Evolutionary conservation across 2,329 filamentous ascomycete species (phyloP), one percentile per base, ranked within the genome.

Genomic region (Alternaria consortialis): DNA sequence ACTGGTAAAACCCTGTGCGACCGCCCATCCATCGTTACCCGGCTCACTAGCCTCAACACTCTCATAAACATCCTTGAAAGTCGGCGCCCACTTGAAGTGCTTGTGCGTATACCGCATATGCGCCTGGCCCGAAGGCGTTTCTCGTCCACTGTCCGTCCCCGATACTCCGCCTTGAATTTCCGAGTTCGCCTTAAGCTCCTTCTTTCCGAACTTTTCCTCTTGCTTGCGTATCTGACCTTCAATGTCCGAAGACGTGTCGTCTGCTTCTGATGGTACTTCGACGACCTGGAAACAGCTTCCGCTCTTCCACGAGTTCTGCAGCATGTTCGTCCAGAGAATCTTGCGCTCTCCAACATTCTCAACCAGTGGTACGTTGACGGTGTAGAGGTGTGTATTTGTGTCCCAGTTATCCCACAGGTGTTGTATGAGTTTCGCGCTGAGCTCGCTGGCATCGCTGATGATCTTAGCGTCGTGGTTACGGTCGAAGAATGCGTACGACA

Each of bases 81-180:
- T 88, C 2, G 94, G 95, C 48, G 91, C 88, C 95, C 95, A 98
- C 80, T 94, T 96, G 84, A 97, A 98, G 79, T 96, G 91, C 77
- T 91, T 92, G 79, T 97, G 92, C 57, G 83, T 86, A 76, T 93
- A 89, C 31, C 85, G 81, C 40, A 80, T 73, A 53, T 81, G 77
- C 11, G 73, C 72, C 32, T 66, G 68, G 0, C 62, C 64, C 2
- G 60, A 64, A 11, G 75, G 75, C 17, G 76, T 78, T 7, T 75
- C 74, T 4, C 57, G 58, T 39, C 69, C 76, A 70, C 67, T 67
- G 74, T 70, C 72, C 25, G 67, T 66, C 12, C 68, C 71, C 9
- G 53, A 65, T 13, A 66, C 59, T 31, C 57, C 54, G 47, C 72
- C 71, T 50, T 72, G 53, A 27, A 44, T 25, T 12, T 56, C 58